These are phyloP conservation scores for Cenchrus americanus DNA, from an alignment of 176 grass and related monocot genomes.

Conservation along the genomic window DNA sequence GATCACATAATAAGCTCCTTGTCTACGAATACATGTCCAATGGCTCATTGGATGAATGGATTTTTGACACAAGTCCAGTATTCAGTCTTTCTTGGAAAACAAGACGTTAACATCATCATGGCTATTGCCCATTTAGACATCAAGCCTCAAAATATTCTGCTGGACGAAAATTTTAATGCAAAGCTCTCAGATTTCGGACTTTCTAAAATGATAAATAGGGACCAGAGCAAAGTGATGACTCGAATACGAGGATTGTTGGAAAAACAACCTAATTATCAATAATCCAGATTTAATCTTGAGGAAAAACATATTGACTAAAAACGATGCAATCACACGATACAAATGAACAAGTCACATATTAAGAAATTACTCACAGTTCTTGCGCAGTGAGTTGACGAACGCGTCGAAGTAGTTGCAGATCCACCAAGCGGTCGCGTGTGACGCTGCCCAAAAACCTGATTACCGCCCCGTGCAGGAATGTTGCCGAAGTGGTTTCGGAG, in stretches of 20 bases:
- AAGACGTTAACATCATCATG: neutral
- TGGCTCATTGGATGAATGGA: conserved; percentile 16
- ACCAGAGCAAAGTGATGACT: conserved; percentile 28
- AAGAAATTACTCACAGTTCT: too few species aligned
- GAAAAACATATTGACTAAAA: too few species aligned
- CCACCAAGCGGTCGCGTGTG: too few species aligned
- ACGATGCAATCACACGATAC: too few species aligned
- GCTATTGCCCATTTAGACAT: conserved; percentile 21
- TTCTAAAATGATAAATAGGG: conserved; percentile 19
- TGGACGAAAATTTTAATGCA: neutral
- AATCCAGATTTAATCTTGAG: too few species aligned
- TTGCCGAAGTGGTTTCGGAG: too few species aligned
- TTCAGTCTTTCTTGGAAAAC: conserved; percentile 13
- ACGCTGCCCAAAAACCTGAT: too few species aligned
- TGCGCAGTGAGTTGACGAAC: too few species aligned
- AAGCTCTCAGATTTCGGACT: conserved; percentile 28
- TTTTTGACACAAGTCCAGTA: neutral
- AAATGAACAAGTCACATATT: too few species aligned
- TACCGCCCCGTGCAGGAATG: too few species aligned
- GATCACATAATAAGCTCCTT: conserved; percentile 23
- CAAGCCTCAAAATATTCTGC: conserved; percentile 14
- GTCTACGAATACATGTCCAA: conserved; percentile 13
- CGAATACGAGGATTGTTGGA: conserved; percentile 14
- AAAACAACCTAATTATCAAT: too few species aligned
- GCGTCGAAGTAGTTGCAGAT: too few species aligned